Base-by-base conservation (phyloP, 2,329 filamentous ascomycete species). In the Stemphylium vesicarium region DNA sequence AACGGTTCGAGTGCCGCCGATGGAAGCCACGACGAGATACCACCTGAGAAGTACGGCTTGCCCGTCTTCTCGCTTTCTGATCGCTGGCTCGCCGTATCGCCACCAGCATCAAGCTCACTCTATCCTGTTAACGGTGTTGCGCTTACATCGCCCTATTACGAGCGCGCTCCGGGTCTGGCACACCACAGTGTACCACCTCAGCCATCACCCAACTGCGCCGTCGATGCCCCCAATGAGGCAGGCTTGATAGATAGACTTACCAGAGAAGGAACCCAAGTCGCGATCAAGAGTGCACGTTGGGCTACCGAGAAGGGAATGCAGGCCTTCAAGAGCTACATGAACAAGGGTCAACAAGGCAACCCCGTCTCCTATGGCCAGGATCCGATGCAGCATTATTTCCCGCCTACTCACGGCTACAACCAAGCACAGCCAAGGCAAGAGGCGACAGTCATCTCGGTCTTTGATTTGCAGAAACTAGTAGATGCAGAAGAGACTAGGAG, bases 301-400 rank as follows among this genome's bases (percentile, higher is more conserved):
- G 85, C 91, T 50, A 87, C 89, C 2, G 89, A 92, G 68, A 89
- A 92, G 70, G 86, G 90, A 18, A 81, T 87, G 68, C 88, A 91
- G 70, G 88, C 88, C 9, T 91, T 90, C 84, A 92, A 91, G 68
- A 88, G 84, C 66, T 94, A 95, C 76, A 92, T 90, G 85, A 91
- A 89, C 56, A 76, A 76, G 53, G 66, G 68, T 3, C 50, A 65
- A 13, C 66, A 68, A 40, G 62, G 57, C 2, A 64, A 61, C 22
- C 62, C 61, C n/a, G 57, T 39, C 12, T 31, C 58, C 10, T 69
- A 72, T 26, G 60, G 63, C 13, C 57, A 66, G 42, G 72, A 75
- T 74, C 71, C 64, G 77, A 80, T 59, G 54, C 77, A 80, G 42
- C 73, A 78, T 13, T 85, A 86, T 33, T 93, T 93, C 60, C 90